These are phyloP conservation scores for Hypocrella siamensis DNA, from an alignment of 2,329 filamentous ascomycete genomes.

Conservation along the genomic window DNA sequence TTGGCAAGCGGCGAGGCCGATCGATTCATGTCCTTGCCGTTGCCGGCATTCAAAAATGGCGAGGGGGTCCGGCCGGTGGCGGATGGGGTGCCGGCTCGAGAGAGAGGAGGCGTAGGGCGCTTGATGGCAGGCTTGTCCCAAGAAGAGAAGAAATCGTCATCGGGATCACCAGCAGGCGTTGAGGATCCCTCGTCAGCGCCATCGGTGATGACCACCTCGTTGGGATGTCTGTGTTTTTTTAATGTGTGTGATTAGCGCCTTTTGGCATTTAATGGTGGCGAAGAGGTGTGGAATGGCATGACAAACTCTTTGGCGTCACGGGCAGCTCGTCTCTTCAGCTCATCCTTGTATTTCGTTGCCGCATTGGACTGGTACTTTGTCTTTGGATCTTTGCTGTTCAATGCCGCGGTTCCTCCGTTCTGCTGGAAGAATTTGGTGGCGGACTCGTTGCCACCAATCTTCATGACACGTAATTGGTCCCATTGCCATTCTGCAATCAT, in stretches of 20 bases:
- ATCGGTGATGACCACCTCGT: slow-evolving; percentile 75
- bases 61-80: slow-evolving; percentile 68
- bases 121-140: slow-evolving; percentile 99
- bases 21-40: slow-evolving; percentile 54
- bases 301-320: slow-evolving; percentile 71
- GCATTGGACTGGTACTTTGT: slow-evolving; percentile 89
- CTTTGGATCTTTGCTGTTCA: slow-evolving; percentile 93
- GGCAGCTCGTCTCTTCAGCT: slow-evolving; percentile 72
- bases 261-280: no score
- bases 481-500: slow-evolving; percentile 73
- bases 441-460: slow-evolving; percentile 94
- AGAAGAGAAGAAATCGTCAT: slow-evolving; percentile 97
- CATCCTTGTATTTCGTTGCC: slow-evolving; percentile 97
- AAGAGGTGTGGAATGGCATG: no score
- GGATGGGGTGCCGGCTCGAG: slow-evolving; percentile 74
- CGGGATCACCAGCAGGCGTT: slow-evolving; percentile 69
- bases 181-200: slow-evolving; percentile 49
- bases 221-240: slow-evolving; percentile 52
- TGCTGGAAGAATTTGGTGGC: slow-evolving; percentile 97
- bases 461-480: slow-evolving; percentile 95
- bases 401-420: slow-evolving; percentile 82
- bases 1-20: slow-evolving; percentile 70
- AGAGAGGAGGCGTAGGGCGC: slow-evolving; percentile 83
- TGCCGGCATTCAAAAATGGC: slow-evolving; percentile 69
- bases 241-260: no score